Conservation (phyloP, 352 stramenopile species). For the Globisporangium irregulare region DNA sequence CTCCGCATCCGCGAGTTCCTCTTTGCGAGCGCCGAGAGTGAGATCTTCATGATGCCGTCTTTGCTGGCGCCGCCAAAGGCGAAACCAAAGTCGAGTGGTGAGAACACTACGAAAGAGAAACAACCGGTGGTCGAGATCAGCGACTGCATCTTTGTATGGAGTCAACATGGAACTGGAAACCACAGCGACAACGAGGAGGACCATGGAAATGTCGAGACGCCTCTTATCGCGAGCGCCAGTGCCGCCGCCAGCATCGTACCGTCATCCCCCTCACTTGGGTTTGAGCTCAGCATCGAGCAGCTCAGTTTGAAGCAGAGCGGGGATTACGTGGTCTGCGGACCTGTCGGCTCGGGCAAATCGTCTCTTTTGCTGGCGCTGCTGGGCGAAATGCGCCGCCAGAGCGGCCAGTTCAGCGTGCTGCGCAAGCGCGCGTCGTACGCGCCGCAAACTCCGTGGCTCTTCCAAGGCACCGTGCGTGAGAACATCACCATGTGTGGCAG, state of each 20-base stretch:
- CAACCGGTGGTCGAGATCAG: slow-evolving; percentile 19
- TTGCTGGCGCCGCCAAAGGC: slow-evolving; percentile 12
- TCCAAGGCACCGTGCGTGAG: slow-evolving; percentile 47
- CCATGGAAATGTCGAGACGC: not conserved
- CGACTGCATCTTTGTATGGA: slow-evolving; percentile 35
- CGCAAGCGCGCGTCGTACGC: slow-evolving; percentile 50
- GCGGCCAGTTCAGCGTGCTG: slow-evolving; percentile 21
- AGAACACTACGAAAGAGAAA: not conserved
- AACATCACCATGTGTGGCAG: slow-evolving; percentile 62
- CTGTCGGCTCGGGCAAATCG: slow-evolving; percentile 94
- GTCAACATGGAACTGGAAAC: not conserved
- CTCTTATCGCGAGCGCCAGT: slow-evolving; percentile 11
- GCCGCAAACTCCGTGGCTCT: slow-evolving; percentile 78
- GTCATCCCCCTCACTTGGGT: slow-evolving; percentile 15
- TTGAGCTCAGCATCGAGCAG: slow-evolving; percentile 45
- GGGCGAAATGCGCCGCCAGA: slow-evolving; percentile 91
- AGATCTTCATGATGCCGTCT: slow-evolving; percentile 7
- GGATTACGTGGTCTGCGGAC: slow-evolving; percentile 76
- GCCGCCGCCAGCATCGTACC: not conserved
- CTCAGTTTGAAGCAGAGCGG: slow-evolving; percentile 35
- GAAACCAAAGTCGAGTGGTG: not conserved
- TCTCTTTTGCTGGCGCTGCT: slow-evolving; percentile 94
- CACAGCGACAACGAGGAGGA: not conserved
- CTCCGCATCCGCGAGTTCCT: slow-evolving; percentile 72
- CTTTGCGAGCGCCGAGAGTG: slow-evolving; percentile 27